Conservation (phyloP, 2,329 filamentous ascomycete species). For the Aschersonia sp. region DNA sequence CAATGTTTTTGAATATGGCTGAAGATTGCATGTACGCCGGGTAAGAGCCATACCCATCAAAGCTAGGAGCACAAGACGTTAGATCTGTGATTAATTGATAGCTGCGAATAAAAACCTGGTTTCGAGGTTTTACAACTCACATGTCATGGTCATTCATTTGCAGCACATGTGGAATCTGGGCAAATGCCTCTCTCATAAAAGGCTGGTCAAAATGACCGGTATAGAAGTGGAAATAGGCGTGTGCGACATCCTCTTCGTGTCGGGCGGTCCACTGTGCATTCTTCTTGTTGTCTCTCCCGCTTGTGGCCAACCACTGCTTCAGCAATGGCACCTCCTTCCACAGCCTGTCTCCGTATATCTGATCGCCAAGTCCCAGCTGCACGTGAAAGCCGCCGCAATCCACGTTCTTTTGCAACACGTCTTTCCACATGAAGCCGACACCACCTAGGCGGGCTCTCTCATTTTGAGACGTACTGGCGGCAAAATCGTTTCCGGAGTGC, state of each 20-base stretch:
- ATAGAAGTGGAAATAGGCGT: conserved; percentile 98
- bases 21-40: conserved; percentile 98
- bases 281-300: conserved; percentile 84
- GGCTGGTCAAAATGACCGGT: conserved; percentile 97
- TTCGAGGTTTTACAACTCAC: conserved; percentile 40
- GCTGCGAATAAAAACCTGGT: neutral
- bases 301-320: conserved; percentile 90
- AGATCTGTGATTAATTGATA: neutral
- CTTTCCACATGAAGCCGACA: conserved; percentile 96
- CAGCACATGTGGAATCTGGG: conserved; percentile 87
- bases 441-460: conserved; percentile 80
- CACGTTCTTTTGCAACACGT: conserved; percentile 91
- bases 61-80: conserved; percentile 34
- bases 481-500: conserved; percentile 93
- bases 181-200: conserved; percentile 85
- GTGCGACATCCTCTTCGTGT: conserved; percentile 87
- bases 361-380: conserved; percentile 81
- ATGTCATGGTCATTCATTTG: conserved; percentile 97
- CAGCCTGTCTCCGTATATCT: conserved; percentile 87
- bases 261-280: conserved; percentile 84
- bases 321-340: conserved; percentile 93
- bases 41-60: conserved; percentile 94
- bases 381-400: conserved; percentile 94
- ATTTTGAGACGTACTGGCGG: conserved; percentile 70
- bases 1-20: conserved; percentile 96